phyloP scores from a whole-genome alignment of 108 stramenopile genomes.

The Skeletonema potamos region DNA sequence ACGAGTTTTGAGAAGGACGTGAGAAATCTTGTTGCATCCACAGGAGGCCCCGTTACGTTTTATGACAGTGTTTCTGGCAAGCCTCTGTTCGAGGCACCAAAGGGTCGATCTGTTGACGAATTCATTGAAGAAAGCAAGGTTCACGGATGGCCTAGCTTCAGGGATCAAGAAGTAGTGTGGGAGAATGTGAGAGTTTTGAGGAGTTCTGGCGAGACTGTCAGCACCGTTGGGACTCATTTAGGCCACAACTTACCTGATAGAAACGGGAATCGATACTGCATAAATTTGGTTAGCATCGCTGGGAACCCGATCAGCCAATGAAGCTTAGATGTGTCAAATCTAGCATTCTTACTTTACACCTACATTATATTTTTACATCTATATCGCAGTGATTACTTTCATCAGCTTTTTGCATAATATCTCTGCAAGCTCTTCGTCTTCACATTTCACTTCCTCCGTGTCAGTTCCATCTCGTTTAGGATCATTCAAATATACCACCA shows the following conservation, averaged over 20 bases:
- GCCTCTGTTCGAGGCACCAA: slow-evolving; percentile 45
- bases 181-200: slow-evolving; percentile 82
- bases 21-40: background rate
- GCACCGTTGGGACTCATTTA: slow-evolving; percentile 78
- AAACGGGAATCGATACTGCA: slow-evolving; percentile 90
- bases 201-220: slow-evolving; percentile 83
- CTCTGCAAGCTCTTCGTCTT: slow-evolving; percentile 41
- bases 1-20: slow-evolving; percentile 35
- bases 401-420: slow-evolving; percentile 26
- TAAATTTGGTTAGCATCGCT: slow-evolving; percentile 90
- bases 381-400: background rate
- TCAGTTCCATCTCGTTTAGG: slow-evolving; percentile 56
- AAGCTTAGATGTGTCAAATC: background rate
- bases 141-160: slow-evolving; percentile 78
- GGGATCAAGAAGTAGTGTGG: slow-evolving; percentile 80
- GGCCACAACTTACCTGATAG: slow-evolving; percentile 83
- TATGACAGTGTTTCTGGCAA: slow-evolving; percentile 53
- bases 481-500: slow-evolving; percentile 54
- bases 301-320: slow-evolving; percentile 44
- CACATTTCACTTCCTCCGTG: slow-evolving; percentile 55
- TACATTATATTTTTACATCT: background rate
- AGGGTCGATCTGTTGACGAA: slow-evolving; percentile 49
- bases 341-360: background rate
- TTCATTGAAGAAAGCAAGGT: slow-evolving; percentile 45
- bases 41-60: slow-evolving; percentile 4